Evolutionary conservation across 192 early-diverging fungal species (phyloP), one percentile per base, ranked within the genome.

Genomic region (Allomyces javanicus): DNA sequence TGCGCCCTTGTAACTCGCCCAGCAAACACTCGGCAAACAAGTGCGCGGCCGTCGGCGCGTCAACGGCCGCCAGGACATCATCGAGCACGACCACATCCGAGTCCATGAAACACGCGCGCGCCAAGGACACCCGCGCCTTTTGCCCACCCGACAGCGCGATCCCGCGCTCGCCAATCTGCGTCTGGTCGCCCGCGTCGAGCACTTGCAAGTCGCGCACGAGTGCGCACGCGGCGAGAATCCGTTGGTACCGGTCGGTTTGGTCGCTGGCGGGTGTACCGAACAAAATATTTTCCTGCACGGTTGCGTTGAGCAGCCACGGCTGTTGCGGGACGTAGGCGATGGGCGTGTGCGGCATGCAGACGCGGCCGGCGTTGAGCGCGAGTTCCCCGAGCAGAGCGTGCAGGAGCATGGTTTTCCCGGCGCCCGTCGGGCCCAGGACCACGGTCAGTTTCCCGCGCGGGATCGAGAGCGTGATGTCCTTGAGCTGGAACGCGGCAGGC

Each of bases 21-120:
- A 22, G 82, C 75, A 69, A 98, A 65, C 89, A 92, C 58, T 86
- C 70, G 11, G 84, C 79, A 62, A 89, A 85, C 40, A 99, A 76
- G 67, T 91, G 88, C 63, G 85, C 84, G 24, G 86, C 92, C 3
- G 95, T 97, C 62, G 93, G 93, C 4, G 92, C 85, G 72, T 99
- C 96, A 0, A 97, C 95, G 25, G 96, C 96, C 24, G 88, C 89
- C 62, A 96, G 76, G 70, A 87, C 89, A 73, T 94, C 94, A 72
- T 96, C 93, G 64, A 93, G 73, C 2, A 96, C 68, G 45, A 94
- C 73, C 44, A 94, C 69, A 25, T 82, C 79, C 12, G 70, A 73
- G 26, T 83, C 81, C 24, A 79, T 83, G 73, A 93, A 97, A 9
- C 94, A 76, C 7, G 92, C 91, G 24, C 94, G 80, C 25, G 92